Base-by-base conservation (phyloP, 768 basidiomycete genomes). In the Tricholoma hemisulphureum region DNA sequence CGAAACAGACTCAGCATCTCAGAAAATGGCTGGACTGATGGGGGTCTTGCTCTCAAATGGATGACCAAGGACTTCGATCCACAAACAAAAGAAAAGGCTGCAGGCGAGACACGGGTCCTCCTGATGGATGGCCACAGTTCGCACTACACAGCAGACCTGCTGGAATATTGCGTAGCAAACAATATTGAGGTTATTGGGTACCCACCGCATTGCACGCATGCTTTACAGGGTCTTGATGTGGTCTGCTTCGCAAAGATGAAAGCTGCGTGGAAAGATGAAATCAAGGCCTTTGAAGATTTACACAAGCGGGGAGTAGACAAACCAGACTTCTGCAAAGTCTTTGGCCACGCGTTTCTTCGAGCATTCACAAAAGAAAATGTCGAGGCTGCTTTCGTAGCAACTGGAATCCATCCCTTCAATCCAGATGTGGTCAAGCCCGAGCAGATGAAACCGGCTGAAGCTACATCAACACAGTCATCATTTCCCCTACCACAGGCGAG, bases 171-270 rank as follows among this genome's bases (percentile, higher is more conserved):
- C 0, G 9, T 23, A 4, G 60, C 58, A 45, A 61, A 76, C 63
- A 77, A 78, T 53, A 80, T 82, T 51, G 39, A 58, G 3, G 54
- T 80, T 11, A 59, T 75, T 14, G 70, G 68, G 2, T 79, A 78
- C 59, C 78, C 72, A 56, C 65, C 73, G 11, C 76, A 78, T 49
- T 76, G 73, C 58, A 78, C 72, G 0, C 73, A 80, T 66, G 69
- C 68, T 0, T 63, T 77, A 4, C 78, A 80, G 60, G 75, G 77
- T 8, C 73, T 80, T 20, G 75, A 80, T 63, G 75, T 79, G 20
- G 74, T 76, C 2, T 77, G 75, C 57, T 80, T 80, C 61, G 72
- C 67, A 23, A 65, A 52, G 53, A 70, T 80, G 71, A 80, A 80
- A 62, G 56, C 56, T 11, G 48, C 1, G 2, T 46, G 23, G 23